Evolutionary conservation across 2,329 filamentous ascomycete genomes (phyloP), one percentile per base, ranked within the genome.

Genomic region (Pyrenochaeta sp.): DNA sequence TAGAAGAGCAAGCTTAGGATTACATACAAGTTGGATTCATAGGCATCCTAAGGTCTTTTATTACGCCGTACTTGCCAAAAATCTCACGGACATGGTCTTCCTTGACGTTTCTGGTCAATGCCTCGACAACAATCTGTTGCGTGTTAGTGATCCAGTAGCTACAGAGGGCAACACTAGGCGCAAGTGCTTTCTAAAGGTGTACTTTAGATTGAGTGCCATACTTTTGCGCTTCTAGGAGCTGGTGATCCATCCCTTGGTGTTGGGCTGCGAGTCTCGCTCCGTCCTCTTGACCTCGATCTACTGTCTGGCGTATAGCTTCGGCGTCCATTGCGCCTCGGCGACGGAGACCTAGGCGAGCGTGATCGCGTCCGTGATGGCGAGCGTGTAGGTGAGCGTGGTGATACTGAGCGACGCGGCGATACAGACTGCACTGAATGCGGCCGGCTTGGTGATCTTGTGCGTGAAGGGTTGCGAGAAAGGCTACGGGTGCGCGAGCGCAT

Each of bases 71-170:
- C 32, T 86, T 84, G 43, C 91, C 90, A 72, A 99, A 99, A 55
- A 99, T 97, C 74, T 99, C 95, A 63, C 87, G 85, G 6, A 99
- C 81, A 69, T 99, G 95, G 15, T 85, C 85, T 73, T 94, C 91
- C 53, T 91, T 96, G 65, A 99, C 89, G 69, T 97, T 98, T 76
- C 96, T 97, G 3, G 94, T 96, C 69, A 99, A 83, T 59, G 96
- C 93, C 77, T 99, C 95, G 41, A 99, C 90, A 15, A 99, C 92
- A 72, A 99, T 93, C 91, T 97, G 56, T 29, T 15, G 15, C 27
- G 11, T 9, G 39, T 61, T 48, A 52, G 50, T 36, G 17, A 31
- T 31, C 3, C 17, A 45, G 15, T 32, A 41, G 30, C 18, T 23
- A 27, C 11, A 23, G 7, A 18, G 21, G 36, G 18, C 36, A 42